Evolutionary conservation across 2,329 filamentous ascomycete genomes (phyloP).

Genomic region (Fusarium sp.): DNA sequence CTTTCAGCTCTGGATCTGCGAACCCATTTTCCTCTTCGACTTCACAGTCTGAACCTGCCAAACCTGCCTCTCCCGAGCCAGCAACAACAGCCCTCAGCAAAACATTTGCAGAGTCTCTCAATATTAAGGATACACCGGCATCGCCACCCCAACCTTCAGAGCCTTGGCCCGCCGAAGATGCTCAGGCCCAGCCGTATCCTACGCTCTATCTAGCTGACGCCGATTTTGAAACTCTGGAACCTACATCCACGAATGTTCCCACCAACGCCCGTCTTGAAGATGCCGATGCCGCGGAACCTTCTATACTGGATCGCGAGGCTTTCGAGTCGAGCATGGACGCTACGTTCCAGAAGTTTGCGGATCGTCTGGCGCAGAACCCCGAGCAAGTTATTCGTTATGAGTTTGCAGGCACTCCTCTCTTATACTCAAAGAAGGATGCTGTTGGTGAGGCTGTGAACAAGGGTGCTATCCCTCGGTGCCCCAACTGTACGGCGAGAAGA

Average conservation of each 20-base stretch:
- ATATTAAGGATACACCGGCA: constrained; percentile 67
- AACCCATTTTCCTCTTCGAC: constrained; percentile 50
- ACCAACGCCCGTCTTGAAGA: constrained; percentile 56
- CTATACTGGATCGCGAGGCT: constrained; percentile 70
- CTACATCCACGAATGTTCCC: constrained; percentile 58
- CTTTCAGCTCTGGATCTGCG: constrained; percentile 42
- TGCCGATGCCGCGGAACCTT: constrained; percentile 52
- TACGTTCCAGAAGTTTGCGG: constrained; percentile 82
- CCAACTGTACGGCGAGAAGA: constrained; percentile 76
- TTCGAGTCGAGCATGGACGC: constrained; percentile 81
- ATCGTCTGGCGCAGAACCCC: constrained; percentile 80
- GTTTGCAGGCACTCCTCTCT: constrained; percentile 74
- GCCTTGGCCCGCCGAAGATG: constrained; percentile 77
- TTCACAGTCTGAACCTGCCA: constrained; percentile 40
- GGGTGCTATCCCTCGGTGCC: constrained; percentile 75
- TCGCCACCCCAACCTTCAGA: constrained; percentile 57
- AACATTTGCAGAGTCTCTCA: constrained; percentile 79
- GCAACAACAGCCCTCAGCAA: constrained; percentile 57
- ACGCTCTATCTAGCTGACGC: constrained; percentile 84
- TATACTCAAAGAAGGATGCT: constrained; percentile 81
- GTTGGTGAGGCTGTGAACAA: constrained; percentile 72
- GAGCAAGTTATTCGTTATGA: constrained; percentile 86
- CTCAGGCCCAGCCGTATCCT: constrained; percentile 77
- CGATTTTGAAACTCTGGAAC: constrained; percentile 88
- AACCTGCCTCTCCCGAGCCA: constrained; percentile 44